Base-by-base conservation (phyloP, 768 basidiomycete genomes). In the Tulasnella calospora region DNA sequence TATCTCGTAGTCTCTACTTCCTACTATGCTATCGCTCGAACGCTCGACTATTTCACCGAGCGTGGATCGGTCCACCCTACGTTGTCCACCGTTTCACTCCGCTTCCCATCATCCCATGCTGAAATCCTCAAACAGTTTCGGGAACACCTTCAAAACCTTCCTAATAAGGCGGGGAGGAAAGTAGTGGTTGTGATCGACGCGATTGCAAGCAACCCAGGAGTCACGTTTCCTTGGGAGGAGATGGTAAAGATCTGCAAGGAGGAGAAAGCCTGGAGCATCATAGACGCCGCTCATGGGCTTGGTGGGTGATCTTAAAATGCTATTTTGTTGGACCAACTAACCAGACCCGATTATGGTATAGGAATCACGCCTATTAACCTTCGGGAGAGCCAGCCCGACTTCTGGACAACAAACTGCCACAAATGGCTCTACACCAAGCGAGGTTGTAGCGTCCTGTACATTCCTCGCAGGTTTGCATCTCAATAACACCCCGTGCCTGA, bases 391-490 rank as follows among this genome's bases (percentile, higher is more conserved):
- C 85, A 86, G 73, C 92, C 92, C 15, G 94, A 95, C 83, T 94
- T 94, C 82, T 94, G 90, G 90, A 85, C 91, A 33, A 91, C 93
- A 89, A 94, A 94, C 81, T 92, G 91, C 80, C 92, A 95, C 84
- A 95, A 96, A 84, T 96, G 95, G 94, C 84, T 95, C 1, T 90
- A 87, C 81, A 87, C 89, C 3, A 91, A 93, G 83, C 88, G 94
- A 7, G 86, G 89, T 0, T 90, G 87, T 69, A 90, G 92, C 0
- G 85, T 92, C 23, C 85, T 96, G 21, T 96, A 95, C 82, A 92
- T 93, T 7, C 92, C 94, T 0, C 87, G 85, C 78, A 84, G 89
- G 90, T 89, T 78, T 40, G 87, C 23, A 35, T 51, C 51, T n/a
- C 23, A 13, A 38, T 35, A 19, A 21, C 4, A 35, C 21, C 13